Percentiles rank a stretch among this genome's conserved stretches.
Conservation (phyloP, 805 yeast genomes). For the Wickerhamomyces canadensis region DNA sequence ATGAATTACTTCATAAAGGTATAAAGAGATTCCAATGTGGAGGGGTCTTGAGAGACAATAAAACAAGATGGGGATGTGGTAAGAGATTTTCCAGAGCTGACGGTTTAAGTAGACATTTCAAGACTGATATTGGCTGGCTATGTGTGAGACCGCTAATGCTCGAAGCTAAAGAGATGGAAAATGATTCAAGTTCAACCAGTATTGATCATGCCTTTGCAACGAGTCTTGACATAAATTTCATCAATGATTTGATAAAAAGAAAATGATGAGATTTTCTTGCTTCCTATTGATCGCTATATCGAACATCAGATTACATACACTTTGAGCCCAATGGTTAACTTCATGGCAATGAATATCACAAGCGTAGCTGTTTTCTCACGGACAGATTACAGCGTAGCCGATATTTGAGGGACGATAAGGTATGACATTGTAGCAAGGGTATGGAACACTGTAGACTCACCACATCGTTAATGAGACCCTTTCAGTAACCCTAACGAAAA, state of each 20-base stretch:
- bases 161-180: conserved; percentile 34
- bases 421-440: no score
- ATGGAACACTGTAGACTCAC: no score
- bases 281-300: no score
- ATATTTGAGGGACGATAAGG: no score
- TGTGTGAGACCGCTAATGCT: conserved; percentile 63
- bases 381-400: no score
- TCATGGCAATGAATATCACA: no score
- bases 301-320: no score
- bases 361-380: no score
- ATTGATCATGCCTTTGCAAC: neutral
- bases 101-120: conserved; percentile 69
- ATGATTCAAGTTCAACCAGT: neutral
- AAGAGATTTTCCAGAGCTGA: conserved; percentile 71
- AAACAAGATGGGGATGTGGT: conserved; percentile 70
- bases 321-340: no score
- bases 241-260: conserved; percentile 11
- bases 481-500: no score
- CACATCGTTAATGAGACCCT: no score
- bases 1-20: conserved; percentile 71
- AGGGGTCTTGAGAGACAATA: conserved; percentile 52
- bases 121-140: conserved; percentile 68
- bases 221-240: conserved; percentile 6
- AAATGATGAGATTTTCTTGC: no score
- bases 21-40: conserved; percentile 64